Base-by-base conservation (phyloP, 176 grass and related monocot genomes). In the Zea luxurians region DNA sequence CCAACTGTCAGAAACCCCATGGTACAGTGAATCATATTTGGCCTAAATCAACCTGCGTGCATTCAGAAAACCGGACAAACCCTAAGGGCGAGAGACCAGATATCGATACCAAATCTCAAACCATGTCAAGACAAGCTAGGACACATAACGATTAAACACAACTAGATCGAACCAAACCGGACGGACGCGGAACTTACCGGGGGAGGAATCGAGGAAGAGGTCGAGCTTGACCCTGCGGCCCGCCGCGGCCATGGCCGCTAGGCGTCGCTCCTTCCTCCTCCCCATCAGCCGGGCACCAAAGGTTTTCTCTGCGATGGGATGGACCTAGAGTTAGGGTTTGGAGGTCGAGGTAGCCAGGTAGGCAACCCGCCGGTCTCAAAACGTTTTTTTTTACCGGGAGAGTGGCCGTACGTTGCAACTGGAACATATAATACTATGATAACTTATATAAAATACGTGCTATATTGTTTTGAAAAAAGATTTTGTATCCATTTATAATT, bases 211-310 rank as follows among this genome's bases (percentile, higher is more conserved):
- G 15, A 76, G 79, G 77, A 92, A 97, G 69, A 97, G 94, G 73
- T 97, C 91, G 68, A 97, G 94, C 94, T 92, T 97, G 58, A 90
- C 91, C 86, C 94, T 91, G 77, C 94, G 94, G 50, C 89, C 75
- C 53, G 89, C 71, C 20, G 85, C 78, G 70, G 68, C 79, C 91
- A 80, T 94, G 73, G 85, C 89, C 42, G 88, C 94, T 74, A 89
- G 75, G 17, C 94, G 94, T 74, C 94, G 94, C 64, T 97, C 94
- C 89, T 94, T 97, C 80, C 94, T 91, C 85, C 83, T 92, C 40
- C 94, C 94, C 94, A 97, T 97, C 79, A 68, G 52, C 53, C 37
- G 12, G 11, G 57, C 8, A 58, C 55, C 21, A 53, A 86, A 47
- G 66, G 72, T 68, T 73, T 42, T 48, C 70, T 18, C 6, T 37